Base-by-base conservation (phyloP, 208 protist species). In the Trypanosoma boissoni region DNA sequence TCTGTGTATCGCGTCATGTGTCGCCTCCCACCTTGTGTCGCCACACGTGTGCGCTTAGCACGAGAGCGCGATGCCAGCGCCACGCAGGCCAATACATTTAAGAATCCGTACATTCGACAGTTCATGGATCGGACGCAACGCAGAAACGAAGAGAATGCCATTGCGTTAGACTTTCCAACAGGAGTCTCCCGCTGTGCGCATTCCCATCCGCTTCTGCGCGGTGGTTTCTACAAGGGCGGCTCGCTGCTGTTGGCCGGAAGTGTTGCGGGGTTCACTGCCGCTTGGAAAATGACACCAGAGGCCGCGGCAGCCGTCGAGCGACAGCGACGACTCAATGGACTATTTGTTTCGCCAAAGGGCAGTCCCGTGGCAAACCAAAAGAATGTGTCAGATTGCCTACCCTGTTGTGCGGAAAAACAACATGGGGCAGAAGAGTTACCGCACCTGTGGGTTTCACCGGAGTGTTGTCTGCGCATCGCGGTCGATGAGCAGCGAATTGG, bases 1-100 rank as follows among this genome's bases (percentile, higher is more conserved):
- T 61, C 46, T 36, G 70, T 72, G 3, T 89, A 83, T 45, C 80
- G 80, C 16, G 87, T 94, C 23, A 46, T 89, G 42, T 87, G 79
- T 39, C 73, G 68, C 6, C 62, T 94, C 14, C 87, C 87, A 23
- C 10, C 42, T 10, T 72, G 56, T n/a, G 76, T 83, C 9, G 69
- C 76, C 3, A 14, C 46, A 48, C 41, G 75, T 49, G 54, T 64
- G 64, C 20, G 52, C n/a, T 28, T 21, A 26, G 34, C 14, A 20
- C 44, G n/a, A n/a, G n/a, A n/a, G n/a, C n/a, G n/a, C n/a, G n/a
- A n/a, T n/a, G n/a, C n/a, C n/a, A n/a, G n/a, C n/a, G n/a, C n/a
- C n/a, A n/a, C n/a, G n/a, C n/a, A n/a, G n/a, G n/a, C n/a, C n/a
- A n/a, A n/a, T n/a, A 53, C 37, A 0, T 63, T 66, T 46, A 71